Evolutionary conservation across 257 asterid genomes (phyloP), one percentile per base, ranked within the genome.

Genomic region (Solanum megistacrolobum): DNA sequence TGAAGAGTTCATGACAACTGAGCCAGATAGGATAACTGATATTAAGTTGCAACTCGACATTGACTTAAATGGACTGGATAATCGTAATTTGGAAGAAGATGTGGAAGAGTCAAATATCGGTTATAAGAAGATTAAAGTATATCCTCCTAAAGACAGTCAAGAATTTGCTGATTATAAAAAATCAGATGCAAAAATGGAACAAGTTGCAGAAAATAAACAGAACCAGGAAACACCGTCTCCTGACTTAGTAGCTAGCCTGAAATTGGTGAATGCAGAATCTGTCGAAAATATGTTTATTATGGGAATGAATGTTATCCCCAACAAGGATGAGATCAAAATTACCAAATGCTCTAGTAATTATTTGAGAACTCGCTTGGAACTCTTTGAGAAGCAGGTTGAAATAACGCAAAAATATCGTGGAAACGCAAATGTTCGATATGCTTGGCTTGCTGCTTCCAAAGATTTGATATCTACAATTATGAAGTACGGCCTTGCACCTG

Each of bases 401-500:
- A 94, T 96, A 62, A 93, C 94, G 20, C 86, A 91, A 90, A 94
- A 86, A 76, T 88, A 41, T 89, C 98, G 96, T 25, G 99, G 98
- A 58, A 91, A 91, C 93, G 93, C 98, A 82, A 96, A 95, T 92
- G 90, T 96, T 69, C 91, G 48, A 85, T 94, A 91, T 86, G 99
- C 98, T 35, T 96, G 98, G 99, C 97, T 96, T 86, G 98, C 98
- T 62, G 93, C 94, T 89, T 91, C 94, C 29, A 92, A 92, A 87
- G 93, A 79, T 87, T 90, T 94, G 25, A 87, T 91, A 55, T 88
- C 91, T 5, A 89, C 92, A 86, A 90, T 94, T n/a, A 68, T 92
- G 88, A 91, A 94, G 52, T 94, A 92, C 87, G 98, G 99, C 34
- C 86, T 95, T 88, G 95, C 94, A 87, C 83, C 84, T 89, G 88